These are phyloP conservation scores for Edaphochlamys debaryana DNA, from an alignment of 139 green algal genomes.

Conservation along the genomic window DNA sequence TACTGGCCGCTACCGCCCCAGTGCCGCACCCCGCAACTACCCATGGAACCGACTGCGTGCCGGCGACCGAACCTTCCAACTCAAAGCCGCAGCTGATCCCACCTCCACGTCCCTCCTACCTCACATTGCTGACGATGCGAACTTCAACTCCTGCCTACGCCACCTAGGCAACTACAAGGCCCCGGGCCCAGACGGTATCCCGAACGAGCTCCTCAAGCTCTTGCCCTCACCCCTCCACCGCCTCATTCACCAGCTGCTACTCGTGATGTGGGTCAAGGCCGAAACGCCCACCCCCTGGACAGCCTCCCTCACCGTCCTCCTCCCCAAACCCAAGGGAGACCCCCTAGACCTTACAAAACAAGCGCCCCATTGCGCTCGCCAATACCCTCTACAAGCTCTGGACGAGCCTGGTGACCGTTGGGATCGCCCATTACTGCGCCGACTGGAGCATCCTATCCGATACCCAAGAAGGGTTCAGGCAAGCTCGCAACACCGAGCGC, in stretches of 20 bases:
- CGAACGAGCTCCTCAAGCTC: slow-evolving; percentile 50
- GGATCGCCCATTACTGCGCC: slow-evolving; percentile 38
- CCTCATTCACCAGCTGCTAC: neutral
- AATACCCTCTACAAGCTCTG: slow-evolving; percentile 58
- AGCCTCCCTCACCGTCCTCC: slow-evolving; percentile 42
- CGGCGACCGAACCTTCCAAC: neutral
- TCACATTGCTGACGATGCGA: neutral
- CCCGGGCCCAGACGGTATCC: slow-evolving; percentile 36
- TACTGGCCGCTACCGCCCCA: neutral
- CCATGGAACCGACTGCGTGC: neutral
- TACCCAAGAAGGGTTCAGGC: slow-evolving; percentile 53
- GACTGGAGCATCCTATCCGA: slow-evolving; percentile 19
- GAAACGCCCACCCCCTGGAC: slow-evolving; percentile 52
- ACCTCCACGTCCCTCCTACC: neutral
- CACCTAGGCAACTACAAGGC: slow-evolving; percentile 30
- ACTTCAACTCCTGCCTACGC: slow-evolving; percentile 16
- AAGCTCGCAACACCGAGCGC: neutral
- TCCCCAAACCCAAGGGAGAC: slow-evolving; percentile 50
- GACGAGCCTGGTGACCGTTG: slow-evolving; percentile 42
- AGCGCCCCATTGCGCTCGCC: slow-evolving; percentile 5
- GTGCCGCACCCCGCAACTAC: neutral
- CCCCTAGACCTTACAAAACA: slow-evolving; percentile 30
- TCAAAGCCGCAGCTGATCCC: neutral
- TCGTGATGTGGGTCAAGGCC: slow-evolving; percentile 45
- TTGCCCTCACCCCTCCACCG: slow-evolving; percentile 20